A percentile compares a stretch with the other conserved stretches of the same genome.
Conservation (phyloP, 2,329 filamentous ascomycete species). For the Colletotrichum truncatum region DNA sequence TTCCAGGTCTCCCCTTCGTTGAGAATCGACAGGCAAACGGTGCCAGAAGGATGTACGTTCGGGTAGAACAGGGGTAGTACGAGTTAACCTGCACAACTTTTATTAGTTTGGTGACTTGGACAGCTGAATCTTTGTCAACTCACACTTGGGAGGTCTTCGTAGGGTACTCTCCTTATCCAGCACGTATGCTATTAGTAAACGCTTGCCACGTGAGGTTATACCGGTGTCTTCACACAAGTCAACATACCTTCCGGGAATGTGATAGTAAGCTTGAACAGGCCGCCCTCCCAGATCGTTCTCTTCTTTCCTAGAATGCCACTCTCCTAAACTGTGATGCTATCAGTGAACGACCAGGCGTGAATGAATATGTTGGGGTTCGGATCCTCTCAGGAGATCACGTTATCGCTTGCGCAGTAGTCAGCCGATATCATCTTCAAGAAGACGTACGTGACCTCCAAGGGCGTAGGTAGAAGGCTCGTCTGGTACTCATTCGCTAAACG, state of each 20-base stretch:
- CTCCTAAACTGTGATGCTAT: slow-evolving; percentile 97
- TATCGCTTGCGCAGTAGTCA: too few species aligned
- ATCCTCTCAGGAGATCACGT: too few species aligned
- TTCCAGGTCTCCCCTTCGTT: slow-evolving; percentile 99
- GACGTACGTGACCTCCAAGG: too few species aligned
- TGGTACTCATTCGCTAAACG: too few species aligned
- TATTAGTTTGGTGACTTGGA: slow-evolving; percentile 6
- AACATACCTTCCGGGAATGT: slow-evolving; percentile 89
- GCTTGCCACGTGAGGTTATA: neutral
- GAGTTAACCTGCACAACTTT: slow-evolving; percentile 80
- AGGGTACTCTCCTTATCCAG: slow-evolving; percentile 79
- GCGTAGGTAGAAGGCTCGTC: too few species aligned
- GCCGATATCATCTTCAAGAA: too few species aligned
- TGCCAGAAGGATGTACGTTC: slow-evolving; percentile 98
- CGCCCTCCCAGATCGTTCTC: slow-evolving; percentile 98
- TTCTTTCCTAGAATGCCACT: slow-evolving; percentile 96
- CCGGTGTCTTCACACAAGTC: neutral
- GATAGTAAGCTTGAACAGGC: slow-evolving; percentile 93
- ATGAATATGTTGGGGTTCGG: too few species aligned
- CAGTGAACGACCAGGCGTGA: too few species aligned
- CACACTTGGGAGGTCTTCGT: slow-evolving; percentile 99
- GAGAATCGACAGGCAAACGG: slow-evolving; percentile 94
- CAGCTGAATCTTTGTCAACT: slow-evolving; percentile 43
- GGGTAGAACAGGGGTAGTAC: slow-evolving; percentile 95
- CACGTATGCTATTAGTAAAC: slow-evolving; percentile 34